Percentiles rank a stretch among this genome's conserved stretches.
Evolutionary conservation across 2,329 filamentous ascomycete species (phyloP).

Genomic region (Diaporthe ilicicola): DNA sequence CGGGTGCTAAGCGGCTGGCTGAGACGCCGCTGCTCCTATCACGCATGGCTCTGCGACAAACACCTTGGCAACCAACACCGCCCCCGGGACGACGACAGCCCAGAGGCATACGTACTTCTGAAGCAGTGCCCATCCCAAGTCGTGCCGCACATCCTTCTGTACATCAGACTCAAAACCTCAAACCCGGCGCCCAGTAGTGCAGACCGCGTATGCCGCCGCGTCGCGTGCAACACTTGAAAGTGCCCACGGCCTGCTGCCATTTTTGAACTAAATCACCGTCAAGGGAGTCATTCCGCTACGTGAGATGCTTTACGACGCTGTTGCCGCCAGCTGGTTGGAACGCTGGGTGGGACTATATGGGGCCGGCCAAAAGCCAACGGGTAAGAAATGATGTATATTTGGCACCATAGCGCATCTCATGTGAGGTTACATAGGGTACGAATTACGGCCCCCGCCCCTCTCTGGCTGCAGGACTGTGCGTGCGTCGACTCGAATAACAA

Average conservation of each 20-base stretch:
- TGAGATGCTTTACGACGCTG: too few relatives aligned
- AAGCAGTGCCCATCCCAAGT: conserved; percentile 1
- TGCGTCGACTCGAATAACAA: neutral
- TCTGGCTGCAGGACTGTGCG: conserved; percentile 3
- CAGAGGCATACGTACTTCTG: neutral
- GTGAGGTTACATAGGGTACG: neutral
- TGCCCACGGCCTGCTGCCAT: neutral
- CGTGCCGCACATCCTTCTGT: neutral
- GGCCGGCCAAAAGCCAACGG: neutral
- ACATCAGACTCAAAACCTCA: conserved; percentile 15
- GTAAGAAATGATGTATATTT: neutral
- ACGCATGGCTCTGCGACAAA: too few relatives aligned
- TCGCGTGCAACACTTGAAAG: neutral
- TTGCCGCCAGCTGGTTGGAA: neutral
- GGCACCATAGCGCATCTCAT: neutral
- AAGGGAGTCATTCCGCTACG: too few relatives aligned
- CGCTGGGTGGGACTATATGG: neutral
- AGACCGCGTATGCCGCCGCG: conserved; percentile 12
- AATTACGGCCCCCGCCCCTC: neutral
- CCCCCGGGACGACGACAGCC: too few relatives aligned
- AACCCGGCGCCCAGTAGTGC: conserved; percentile 16
- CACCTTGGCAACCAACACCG: too few relatives aligned
- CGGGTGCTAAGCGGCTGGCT: conserved; percentile 1
- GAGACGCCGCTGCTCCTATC: neutral
- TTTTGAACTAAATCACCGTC: too few relatives aligned